phyloP scores from a whole-genome alignment of 805 yeast species.

The Kodamaea laetipori region DNA sequence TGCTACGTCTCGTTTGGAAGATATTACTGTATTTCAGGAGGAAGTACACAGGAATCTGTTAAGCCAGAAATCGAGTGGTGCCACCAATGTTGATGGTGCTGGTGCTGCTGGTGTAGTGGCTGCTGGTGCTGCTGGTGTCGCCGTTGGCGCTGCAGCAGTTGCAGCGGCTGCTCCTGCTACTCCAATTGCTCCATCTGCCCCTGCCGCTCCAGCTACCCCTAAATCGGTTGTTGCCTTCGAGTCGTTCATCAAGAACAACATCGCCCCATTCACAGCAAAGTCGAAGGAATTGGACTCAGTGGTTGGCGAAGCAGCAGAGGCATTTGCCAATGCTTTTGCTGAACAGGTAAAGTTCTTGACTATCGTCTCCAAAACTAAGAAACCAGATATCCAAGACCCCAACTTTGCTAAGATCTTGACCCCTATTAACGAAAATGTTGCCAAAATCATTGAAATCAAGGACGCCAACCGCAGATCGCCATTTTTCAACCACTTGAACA shows the following conservation, averaged over 20 bases:
- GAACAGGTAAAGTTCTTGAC: slow-evolving; percentile 61
- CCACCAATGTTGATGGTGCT: neutral
- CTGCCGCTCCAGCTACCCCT: slow-evolving; percentile 29
- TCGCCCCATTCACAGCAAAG: slow-evolving; percentile 59
- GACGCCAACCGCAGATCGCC: slow-evolving; percentile 74
- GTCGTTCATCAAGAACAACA: slow-evolving; percentile 48
- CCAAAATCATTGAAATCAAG: slow-evolving; percentile 60
- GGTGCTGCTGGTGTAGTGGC: neutral
- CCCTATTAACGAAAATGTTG: slow-evolving; percentile 68
- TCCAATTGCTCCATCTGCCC: slow-evolving; percentile 8
- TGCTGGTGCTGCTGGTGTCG: neutral
- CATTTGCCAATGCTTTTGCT: slow-evolving; percentile 54
- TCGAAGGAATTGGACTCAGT: slow-evolving; percentile 58
- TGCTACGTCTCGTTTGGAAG: slow-evolving; percentile 91
- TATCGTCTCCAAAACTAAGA: slow-evolving; percentile 59
- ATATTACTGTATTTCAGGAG: slow-evolving; percentile 78
- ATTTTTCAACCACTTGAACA: slow-evolving; percentile 68
- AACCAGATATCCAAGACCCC: slow-evolving; percentile 62
- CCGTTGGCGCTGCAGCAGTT: slow-evolving; percentile 8
- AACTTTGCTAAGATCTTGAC: slow-evolving; percentile 55
- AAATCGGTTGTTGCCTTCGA: slow-evolving; percentile 56
- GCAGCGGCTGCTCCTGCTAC: slow-evolving; percentile 8
- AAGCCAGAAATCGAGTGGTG: neutral
- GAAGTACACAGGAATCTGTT: slow-evolving; percentile 40
- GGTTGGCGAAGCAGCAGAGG: slow-evolving; percentile 57